A percentile compares a stretch with the other conserved stretches of the same genome.
Evolutionary conservation across 257 asterid species (phyloP).

Genomic region (Knoxia roxburghii): DNA sequence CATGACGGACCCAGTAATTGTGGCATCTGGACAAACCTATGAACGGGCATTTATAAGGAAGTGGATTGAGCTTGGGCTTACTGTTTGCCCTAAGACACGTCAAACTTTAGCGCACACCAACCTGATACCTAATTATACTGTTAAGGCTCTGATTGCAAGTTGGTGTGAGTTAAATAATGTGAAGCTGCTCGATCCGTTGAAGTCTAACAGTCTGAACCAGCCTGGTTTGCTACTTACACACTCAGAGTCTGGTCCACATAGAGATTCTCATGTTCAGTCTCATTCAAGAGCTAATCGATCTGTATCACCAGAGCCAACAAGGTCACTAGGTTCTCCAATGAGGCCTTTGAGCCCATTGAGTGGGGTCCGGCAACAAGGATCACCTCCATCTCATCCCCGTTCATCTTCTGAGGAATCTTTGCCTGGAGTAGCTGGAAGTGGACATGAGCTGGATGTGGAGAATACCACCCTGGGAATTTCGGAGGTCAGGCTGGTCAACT

Average conservation of each 20-base stretch:
- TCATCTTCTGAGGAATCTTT: conserved; percentile 28
- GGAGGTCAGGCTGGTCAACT: conserved; percentile 20
- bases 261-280: conserved; percentile 18
- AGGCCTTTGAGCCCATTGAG: conserved; percentile 14
- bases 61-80: conserved; percentile 40
- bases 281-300: conserved; percentile 25
- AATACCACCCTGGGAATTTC: conserved; percentile 17
- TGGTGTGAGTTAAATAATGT: conserved; percentile 35
- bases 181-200: conserved; percentile 29
- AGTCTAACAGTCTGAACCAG: conserved; percentile 26
- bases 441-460: conserved; percentile 18
- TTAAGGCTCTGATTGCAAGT: conserved; percentile 33
- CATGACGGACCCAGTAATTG: conserved; percentile 39
- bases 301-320: conserved; percentile 25
- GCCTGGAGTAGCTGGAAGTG: conserved; percentile 21
- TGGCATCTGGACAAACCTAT: conserved; percentile 38
- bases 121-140: conserved; percentile 36
- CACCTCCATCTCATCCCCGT: conserved; percentile 19
- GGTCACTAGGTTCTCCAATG: conserved; percentile 21
- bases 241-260: conserved; percentile 17
- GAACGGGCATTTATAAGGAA: conserved; percentile 29
- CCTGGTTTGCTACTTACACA: conserved; percentile 24
- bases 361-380: conserved; percentile 18
- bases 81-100: conserved; percentile 36
- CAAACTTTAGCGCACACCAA: conserved; percentile 29